Conservation (phyloP, 371 early-diverging fungal species). For the Mucor circinelloides region DNA sequence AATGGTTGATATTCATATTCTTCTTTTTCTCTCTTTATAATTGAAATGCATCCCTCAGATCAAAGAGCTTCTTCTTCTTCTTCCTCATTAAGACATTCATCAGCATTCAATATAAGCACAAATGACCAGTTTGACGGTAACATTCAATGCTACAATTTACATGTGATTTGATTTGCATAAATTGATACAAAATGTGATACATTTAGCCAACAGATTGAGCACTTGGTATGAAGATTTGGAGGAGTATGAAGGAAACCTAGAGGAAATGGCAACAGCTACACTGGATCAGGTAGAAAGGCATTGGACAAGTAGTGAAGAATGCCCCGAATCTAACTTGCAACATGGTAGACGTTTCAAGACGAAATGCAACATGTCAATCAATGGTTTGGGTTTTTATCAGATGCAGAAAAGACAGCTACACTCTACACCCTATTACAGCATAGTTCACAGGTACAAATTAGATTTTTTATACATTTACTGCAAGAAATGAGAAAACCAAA, state of each 20-base stretch:
- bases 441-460: slow-evolving; percentile 85
- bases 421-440: slow-evolving; percentile 89
- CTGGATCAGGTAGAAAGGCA: slow-evolving; percentile 65
- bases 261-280: slow-evolving; percentile 90
- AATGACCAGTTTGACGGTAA: background rate
- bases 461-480: slow-evolving; percentile 90
- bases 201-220: slow-evolving; percentile 71
- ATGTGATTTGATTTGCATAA: background rate
- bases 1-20: background rate
- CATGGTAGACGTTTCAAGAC: slow-evolving; percentile 16
- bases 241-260: slow-evolving; percentile 90
- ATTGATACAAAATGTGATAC: background rate
- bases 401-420: slow-evolving; percentile 91
- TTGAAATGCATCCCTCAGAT: slow-evolving; percentile 14
- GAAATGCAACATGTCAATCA: slow-evolving; percentile 90
- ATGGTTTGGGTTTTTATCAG: slow-evolving; percentile 90
- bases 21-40: background rate
- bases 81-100: background rate
- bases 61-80: background rate
- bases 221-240: slow-evolving; percentile 89
- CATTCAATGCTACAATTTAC: background rate
- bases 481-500: slow-evolving; percentile 68
- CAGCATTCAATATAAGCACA: background rate
- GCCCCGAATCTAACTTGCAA: background rate
- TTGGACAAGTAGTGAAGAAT: background rate